These are phyloP conservation scores for Leccinum griseonigrum DNA, from an alignment of 1,284 basidiomycete genomes.

Conservation along the genomic window DNA sequence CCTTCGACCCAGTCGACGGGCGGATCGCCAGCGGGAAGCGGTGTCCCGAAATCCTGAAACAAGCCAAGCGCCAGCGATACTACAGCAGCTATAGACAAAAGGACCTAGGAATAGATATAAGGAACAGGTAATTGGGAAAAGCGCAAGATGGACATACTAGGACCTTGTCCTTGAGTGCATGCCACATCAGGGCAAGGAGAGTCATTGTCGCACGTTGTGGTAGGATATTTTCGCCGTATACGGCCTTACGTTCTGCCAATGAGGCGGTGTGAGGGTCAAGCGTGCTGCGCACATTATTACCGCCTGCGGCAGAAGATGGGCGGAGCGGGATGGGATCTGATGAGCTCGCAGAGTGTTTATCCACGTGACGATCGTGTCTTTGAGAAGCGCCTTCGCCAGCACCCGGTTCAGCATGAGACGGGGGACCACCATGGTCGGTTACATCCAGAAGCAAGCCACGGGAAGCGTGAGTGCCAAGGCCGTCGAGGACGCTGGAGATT, in stretches of 20 bases:
- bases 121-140: neutral
- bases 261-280: conserved; percentile 47
- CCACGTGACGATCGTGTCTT: conserved; percentile 36
- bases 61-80: conserved; percentile 93
- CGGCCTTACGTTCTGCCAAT: conserved; percentile 62
- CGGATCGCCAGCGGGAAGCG: conserved; percentile 55
- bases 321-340: conserved; percentile 39
- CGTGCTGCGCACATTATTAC: conserved; percentile 19
- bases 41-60: conserved; percentile 87
- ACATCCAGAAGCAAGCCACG: conserved; percentile 44
- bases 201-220: conserved; percentile 79
- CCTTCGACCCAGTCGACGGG: conserved; percentile 97
- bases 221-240: conserved; percentile 85
- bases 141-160: conserved; percentile 52
- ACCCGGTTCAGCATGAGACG: conserved; percentile 27
- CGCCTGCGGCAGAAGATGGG: conserved; percentile 33
- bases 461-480: conserved; percentile 71
- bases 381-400: conserved; percentile 39
- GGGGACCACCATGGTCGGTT: neutral
- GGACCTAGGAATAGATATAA: conserved; percentile 49
- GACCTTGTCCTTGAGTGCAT: conserved; percentile 94
- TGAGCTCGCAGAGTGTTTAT: neutral
- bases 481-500: conserved; percentile 59
- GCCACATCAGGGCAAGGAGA: conserved; percentile 87
- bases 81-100: conserved; percentile 89